These are phyloP conservation scores for Parmales sp. DNA, from an alignment of 108 stramenopile genomes.

Conservation along the genomic window DNA sequence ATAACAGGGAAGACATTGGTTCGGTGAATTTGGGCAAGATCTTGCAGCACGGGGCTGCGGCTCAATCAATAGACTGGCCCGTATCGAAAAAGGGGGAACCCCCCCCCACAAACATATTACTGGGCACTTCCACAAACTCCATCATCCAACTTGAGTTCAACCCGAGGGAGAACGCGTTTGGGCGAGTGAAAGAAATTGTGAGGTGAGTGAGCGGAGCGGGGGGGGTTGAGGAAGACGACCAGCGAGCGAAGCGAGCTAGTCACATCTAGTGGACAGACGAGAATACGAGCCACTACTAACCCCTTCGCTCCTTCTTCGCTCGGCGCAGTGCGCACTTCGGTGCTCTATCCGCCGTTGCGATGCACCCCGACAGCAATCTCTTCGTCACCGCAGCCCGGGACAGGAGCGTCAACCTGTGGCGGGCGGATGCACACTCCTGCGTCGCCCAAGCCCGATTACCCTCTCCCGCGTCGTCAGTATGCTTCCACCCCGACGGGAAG, in stretches of 20 bases:
- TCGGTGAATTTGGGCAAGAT: background rate
- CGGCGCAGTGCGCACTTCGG: conserved; percentile 5
- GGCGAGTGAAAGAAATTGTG: background rate
- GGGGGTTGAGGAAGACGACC: too few species aligned
- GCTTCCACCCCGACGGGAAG: background rate
- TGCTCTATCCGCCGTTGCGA: background rate
- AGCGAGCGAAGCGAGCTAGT: too few species aligned
- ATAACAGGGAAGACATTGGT: background rate
- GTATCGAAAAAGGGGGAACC: too few species aligned
- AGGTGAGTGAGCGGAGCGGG: too few species aligned
- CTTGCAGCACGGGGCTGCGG: background rate
- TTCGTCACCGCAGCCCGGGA: background rate
- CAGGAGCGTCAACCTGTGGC: conserved; percentile 6
- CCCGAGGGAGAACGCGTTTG: background rate
- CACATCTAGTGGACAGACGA: too few species aligned
- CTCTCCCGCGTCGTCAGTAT: background rate
- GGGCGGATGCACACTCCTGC: background rate
- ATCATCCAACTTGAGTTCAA: background rate
- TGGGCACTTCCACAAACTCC: background rate
- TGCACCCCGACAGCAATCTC: background rate
- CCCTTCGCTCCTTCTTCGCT: too few species aligned
- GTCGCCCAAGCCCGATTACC: background rate
- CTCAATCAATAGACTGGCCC: background rate
- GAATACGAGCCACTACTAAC: too few species aligned
- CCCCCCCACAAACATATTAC: background rate